Evolutionary conservation across 1,284 basidiomycete species (phyloP).

Genomic region (Inonotus obliquus): DNA sequence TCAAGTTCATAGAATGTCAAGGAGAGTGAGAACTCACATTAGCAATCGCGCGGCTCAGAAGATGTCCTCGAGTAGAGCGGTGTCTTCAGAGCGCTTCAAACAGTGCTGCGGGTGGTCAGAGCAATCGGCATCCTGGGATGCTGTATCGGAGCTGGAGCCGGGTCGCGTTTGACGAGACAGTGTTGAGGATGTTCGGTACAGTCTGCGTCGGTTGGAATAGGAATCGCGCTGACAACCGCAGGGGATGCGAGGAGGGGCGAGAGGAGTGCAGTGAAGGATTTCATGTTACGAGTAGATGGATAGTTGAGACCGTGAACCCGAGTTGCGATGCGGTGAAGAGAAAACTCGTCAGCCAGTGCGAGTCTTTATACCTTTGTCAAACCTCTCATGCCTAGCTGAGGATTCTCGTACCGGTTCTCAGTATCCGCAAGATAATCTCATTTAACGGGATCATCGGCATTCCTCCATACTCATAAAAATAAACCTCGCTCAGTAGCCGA

Average conservation of each 20-base stretch:
- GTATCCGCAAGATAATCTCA: not conserved
- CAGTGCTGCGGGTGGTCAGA: not conserved
- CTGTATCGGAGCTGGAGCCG: not conserved
- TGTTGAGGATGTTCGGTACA: not conserved
- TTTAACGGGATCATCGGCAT: too few species aligned
- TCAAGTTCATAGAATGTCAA: too few species aligned
- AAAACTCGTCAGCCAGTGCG: not conserved
- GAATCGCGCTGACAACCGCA: not conserved
- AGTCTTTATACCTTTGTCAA: not conserved
- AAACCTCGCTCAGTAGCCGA: too few species aligned
- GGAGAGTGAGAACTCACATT: not conserved
- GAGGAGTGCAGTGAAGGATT: not conserved
- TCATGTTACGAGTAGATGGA: not conserved
- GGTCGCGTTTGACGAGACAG: not conserved
- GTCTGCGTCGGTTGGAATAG: not conserved
- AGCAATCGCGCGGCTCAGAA: not conserved
- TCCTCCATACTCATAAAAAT: too few species aligned
- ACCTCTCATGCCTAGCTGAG: not conserved
- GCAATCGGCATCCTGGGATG: not conserved
- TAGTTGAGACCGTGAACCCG: not conserved
- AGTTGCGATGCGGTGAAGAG: not conserved
- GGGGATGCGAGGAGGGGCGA: not conserved
- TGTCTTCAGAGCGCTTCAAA: too few species aligned
- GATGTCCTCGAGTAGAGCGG: not conserved
- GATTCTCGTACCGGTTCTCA: not conserved